Percentiles rank a stretch among this genome's conserved stretches.
Evolutionary conservation across 208 protist genomes (phyloP).

Genomic region (Herpetomonas tarakana): DNA sequence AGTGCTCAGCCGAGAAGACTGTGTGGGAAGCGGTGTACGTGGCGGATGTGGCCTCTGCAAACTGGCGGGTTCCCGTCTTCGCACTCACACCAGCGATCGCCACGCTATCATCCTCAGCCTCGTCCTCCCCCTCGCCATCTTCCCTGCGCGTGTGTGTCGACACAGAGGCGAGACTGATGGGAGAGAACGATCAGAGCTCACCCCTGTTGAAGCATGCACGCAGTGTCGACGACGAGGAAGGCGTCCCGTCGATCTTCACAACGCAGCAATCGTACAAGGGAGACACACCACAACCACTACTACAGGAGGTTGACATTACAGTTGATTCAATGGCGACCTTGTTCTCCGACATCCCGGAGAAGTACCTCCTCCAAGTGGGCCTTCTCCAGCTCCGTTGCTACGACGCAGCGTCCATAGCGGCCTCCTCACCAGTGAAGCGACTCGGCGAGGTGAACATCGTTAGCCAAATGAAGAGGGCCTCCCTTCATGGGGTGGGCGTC

Average conservation of each 20-base stretch:
- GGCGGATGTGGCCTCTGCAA: slow-evolving; percentile 45
- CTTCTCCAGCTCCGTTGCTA: slow-evolving; percentile 28
- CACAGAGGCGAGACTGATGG: no score
- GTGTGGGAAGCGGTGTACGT: slow-evolving; percentile 33
- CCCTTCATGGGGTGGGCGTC: neutral
- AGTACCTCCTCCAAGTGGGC: slow-evolving; percentile 61
- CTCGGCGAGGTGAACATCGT: slow-evolving; percentile 13
- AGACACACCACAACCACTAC: no score
- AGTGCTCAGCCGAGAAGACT: neutral
- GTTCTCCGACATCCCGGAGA: slow-evolving; percentile 20
- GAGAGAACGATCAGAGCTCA: neutral
- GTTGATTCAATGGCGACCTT: neutral
- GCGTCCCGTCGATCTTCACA: neutral
- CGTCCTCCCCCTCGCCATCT: no score
- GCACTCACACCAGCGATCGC: neutral
- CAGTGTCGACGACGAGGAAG: neutral
- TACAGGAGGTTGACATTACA: no score
- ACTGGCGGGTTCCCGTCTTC: slow-evolving; percentile 9
- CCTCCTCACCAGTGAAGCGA: neutral
- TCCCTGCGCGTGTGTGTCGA: no score
- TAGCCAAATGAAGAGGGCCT: slow-evolving; percentile 20
- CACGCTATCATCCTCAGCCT: no score
- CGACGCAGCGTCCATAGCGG: neutral
- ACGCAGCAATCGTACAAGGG: neutral
- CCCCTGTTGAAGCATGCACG: neutral